Evolutionary conservation across 805 yeast species (phyloP).

Genomic region (Kodamaea hsintzibuensis): DNA sequence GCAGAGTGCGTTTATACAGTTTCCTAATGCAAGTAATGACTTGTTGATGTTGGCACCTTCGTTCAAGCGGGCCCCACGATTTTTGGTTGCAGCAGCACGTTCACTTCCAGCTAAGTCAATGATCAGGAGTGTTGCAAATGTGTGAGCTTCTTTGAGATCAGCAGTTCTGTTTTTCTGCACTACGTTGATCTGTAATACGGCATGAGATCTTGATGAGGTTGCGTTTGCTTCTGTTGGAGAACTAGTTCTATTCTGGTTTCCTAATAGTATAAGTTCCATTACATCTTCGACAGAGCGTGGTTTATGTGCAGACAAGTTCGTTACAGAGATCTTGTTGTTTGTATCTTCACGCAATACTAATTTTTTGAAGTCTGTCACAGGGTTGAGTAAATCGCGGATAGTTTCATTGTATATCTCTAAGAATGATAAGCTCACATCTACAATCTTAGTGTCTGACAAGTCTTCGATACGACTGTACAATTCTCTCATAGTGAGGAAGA

Average conservation of each 20-base stretch:
- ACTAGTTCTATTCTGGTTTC: constrained; percentile 75
- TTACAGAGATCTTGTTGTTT: constrained; percentile 62
- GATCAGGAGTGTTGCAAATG: constrained; percentile 78
- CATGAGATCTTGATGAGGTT: constrained; percentile 90
- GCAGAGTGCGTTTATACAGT: constrained; percentile 90
- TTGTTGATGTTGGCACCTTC: constrained; percentile 95
- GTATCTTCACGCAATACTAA: constrained; percentile 72
- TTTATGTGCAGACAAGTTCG: constrained; percentile 64
- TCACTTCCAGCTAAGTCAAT: constrained; percentile 96
- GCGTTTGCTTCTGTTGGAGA: constrained; percentile 92
- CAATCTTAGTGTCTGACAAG: constrained; percentile 50
- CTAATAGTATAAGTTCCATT: constrained; percentile 71
- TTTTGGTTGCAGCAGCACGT: constrained; percentile 86
- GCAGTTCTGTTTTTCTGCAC: constrained; percentile 59
- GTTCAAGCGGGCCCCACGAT: constrained; percentile 74
- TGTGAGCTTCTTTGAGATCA: constrained; percentile 64
- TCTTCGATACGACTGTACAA: constrained; percentile 63
- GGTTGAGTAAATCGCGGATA: constrained; percentile 73
- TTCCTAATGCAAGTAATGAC: constrained; percentile 86
- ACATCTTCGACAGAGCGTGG: constrained; percentile 70
- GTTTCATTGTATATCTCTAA: constrained; percentile 91
- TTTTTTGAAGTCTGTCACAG: constrained; percentile 46
- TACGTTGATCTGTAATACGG: constrained; percentile 82
- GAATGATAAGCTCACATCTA: constrained; percentile 69
- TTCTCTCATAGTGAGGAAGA: constrained; percentile 75